Evolutionary conservation across 2,329 filamentous ascomycete species (phyloP).

Genomic region (Botryosphaeria dothidea): DNA sequence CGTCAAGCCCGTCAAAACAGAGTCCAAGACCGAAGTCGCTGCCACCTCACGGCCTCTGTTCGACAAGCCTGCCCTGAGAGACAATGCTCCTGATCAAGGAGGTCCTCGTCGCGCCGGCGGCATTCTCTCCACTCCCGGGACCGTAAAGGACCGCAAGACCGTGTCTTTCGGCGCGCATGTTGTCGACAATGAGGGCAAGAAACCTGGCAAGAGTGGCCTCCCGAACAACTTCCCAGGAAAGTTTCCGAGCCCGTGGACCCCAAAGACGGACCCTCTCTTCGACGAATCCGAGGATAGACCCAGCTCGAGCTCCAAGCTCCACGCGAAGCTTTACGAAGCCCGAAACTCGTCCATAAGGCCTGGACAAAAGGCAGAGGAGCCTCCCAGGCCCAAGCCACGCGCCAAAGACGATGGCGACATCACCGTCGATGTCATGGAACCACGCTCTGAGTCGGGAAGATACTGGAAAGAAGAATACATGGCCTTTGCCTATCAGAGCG

Average conservation of each 20-base stretch:
- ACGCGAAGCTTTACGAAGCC: slow-evolving; percentile 46
- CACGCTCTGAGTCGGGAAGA: slow-evolving; percentile 71
- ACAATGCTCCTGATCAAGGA: background rate
- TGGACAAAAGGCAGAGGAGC: slow-evolving; percentile 26
- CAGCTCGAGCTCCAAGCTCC: slow-evolving; percentile 43
- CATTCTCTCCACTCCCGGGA: slow-evolving; percentile 65
- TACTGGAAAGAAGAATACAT: slow-evolving; percentile 82
- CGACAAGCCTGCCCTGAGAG: background rate
- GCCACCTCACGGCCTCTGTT: background rate
- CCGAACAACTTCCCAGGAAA: slow-evolving; percentile 50
- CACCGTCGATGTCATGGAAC: slow-evolving; percentile 71
- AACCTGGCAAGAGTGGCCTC: slow-evolving; percentile 47
- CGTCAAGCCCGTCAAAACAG: slow-evolving; percentile 6
- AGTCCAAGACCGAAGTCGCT: background rate
- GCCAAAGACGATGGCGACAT: slow-evolving; percentile 58
- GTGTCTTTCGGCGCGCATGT: slow-evolving; percentile 62
- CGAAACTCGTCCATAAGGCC: slow-evolving; percentile 41
- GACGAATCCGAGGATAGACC: slow-evolving; percentile 31
- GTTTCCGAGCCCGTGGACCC: slow-evolving; percentile 54
- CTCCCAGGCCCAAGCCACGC: background rate
- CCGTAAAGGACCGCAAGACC: slow-evolving; percentile 58
- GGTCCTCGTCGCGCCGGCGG: slow-evolving; percentile 40
- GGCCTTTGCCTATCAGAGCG: slow-evolving; percentile 70
- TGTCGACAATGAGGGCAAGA: slow-evolving; percentile 57
- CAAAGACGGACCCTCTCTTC: slow-evolving; percentile 35